Evolutionary conservation across 2,329 filamentous ascomycete genomes (phyloP), one percentile per base, ranked within the genome.

Genomic region (Dothideomycetes sp.): DNA sequence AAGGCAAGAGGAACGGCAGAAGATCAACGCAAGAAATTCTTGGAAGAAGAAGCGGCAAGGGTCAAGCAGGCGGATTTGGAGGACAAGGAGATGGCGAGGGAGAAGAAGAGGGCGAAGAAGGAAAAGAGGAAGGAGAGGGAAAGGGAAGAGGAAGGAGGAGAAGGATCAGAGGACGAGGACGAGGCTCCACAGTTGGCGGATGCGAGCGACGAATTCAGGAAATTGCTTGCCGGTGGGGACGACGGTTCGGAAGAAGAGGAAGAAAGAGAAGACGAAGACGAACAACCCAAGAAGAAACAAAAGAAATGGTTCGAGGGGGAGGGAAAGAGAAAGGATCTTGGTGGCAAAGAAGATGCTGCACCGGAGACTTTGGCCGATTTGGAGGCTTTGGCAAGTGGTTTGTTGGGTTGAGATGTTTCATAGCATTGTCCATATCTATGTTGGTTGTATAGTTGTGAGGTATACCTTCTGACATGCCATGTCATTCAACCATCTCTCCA

Each of bases 341-440:
- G 57, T 51, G 64, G 62, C 50, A 65, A 67, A 65, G 70, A 56
- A 70, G 67, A 70, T 11, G 72, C 78, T 38, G 79, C 85, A 64
- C 83, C 82, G 10, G 80, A 87, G 62, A 88, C 82, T 29, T 64
- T 89, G 52, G 81, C 86, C 59, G 83, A 88, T 60, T 69, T 87
- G 51, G 84, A 89, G 64, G 77, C 79, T 28, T 62, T 89, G 62
- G 85, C 85, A 41, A 74, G 80, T 31, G 82, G 81, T 3, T 62
- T 91, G 59, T 61, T 93, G 38, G 41, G 30, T 33, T 44, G 34
- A 37, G 29, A 25, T n/a, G n/a, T n/a, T n/a, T n/a, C n/a, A n/a
- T n/a, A n/a, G n/a, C n/a, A n/a, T n/a, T n/a, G n/a, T n/a, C n/a
- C n/a, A n/a, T n/a, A n/a, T n/a, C n/a, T n/a, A n/a, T n/a, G n/a